phyloP scores from a whole-genome alignment of 257 asterid genomes.

The Solanum peruvianum region DNA sequence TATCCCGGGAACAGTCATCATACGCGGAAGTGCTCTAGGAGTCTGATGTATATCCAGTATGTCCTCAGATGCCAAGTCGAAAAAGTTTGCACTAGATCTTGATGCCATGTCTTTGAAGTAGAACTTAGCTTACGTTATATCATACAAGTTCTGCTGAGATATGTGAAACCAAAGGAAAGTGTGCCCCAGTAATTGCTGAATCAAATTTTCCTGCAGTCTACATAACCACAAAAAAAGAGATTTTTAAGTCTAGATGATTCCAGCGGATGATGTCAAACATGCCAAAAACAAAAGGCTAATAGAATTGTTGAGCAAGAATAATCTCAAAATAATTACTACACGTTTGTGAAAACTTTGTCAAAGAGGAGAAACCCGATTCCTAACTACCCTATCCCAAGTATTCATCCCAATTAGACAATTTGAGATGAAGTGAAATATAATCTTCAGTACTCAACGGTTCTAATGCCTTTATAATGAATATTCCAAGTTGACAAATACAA shows the following conservation, averaged over 20 bases:
- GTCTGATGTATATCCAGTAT: conserved; percentile 40
- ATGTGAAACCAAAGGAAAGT: background rate
- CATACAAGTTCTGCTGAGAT: background rate
- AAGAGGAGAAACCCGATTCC: background rate
- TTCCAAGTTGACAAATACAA: background rate
- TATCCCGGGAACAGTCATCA: conserved; percentile 68
- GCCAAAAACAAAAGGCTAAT: background rate
- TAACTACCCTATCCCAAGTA: background rate
- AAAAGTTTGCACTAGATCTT: conserved; percentile 48
- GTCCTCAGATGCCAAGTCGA: conserved; percentile 58
- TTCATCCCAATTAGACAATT: background rate
- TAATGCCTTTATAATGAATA: background rate
- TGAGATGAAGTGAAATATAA: background rate
- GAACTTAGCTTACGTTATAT: background rate
- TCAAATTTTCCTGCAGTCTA: background rate
- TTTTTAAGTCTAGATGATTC: background rate
- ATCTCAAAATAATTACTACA: background rate
- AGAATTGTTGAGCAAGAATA: background rate
- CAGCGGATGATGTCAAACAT: background rate
- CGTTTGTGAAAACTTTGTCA: background rate
- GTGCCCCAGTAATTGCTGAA: background rate
- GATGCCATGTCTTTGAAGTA: conserved; percentile 40
- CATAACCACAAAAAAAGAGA: background rate
- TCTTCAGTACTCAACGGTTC: background rate
- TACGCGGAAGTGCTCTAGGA: conserved; percentile 68